Evolutionary conservation across 2,329 filamentous ascomycete species (phyloP).

Genomic region (Nothomitra cinnamomea): DNA sequence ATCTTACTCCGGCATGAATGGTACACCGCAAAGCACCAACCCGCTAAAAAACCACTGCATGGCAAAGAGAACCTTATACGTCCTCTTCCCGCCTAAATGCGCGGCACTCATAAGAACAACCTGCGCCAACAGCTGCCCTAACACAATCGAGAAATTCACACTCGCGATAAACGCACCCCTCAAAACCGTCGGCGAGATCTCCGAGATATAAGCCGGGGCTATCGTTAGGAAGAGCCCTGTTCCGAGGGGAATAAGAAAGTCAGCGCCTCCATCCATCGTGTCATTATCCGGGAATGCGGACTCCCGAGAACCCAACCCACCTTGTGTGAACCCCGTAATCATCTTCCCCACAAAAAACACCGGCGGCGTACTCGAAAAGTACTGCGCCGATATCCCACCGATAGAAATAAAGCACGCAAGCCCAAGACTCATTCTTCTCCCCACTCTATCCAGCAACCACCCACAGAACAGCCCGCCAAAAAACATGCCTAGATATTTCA

Average conservation of each 20-base stretch:
- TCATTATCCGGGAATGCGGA: not conserved
- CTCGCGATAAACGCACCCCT: constrained; percentile 35
- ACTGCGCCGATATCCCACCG: not conserved
- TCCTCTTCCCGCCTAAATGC: constrained; percentile 24
- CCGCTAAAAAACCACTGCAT: constrained; percentile 36
- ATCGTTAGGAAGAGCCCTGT: constrained; percentile 1
- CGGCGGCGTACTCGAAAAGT: not conserved
- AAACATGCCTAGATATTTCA: not conserved
- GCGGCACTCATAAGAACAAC: constrained; percentile 18
- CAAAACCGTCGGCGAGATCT: constrained; percentile 28
- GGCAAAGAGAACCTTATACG: constrained; percentile 32
- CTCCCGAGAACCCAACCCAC: not conserved
- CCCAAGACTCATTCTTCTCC: not conserved
- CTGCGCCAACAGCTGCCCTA: constrained; percentile 29
- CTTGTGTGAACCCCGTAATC: not conserved
- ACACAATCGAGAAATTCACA: constrained; percentile 40
- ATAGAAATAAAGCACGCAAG: not conserved
- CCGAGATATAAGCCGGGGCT: constrained; percentile 24
- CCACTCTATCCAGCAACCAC: not conserved
- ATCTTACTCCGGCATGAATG: constrained; percentile 26
- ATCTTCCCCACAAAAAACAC: not conserved
- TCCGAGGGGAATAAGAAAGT: too few species aligned
- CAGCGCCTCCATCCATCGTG: too few species aligned
- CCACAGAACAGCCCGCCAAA: not conserved
- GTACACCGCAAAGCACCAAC: constrained; percentile 26